Evolutionary conservation across 352 stramenopile species (phyloP), one percentile per base, ranked within the genome.

Genomic region (Phytophthora multivora): DNA sequence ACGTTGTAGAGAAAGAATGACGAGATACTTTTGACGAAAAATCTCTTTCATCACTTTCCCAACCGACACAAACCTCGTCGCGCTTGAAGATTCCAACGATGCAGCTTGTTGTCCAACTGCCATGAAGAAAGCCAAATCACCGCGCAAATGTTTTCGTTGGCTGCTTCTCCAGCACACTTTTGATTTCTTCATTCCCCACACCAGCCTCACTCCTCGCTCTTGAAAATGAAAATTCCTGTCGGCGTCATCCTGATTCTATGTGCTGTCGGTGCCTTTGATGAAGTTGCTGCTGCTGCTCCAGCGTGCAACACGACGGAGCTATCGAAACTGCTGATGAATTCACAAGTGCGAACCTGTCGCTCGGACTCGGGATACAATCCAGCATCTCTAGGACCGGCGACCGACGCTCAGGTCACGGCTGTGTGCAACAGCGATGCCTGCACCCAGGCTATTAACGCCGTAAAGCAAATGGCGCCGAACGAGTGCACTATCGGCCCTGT

Each of bases 391-490:
- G 33, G 45, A 2, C 23, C 54, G n/a, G 47, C 71, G 9, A 73
- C 52, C 12, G 40, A 74, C 15, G 59, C 56, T 5, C 66, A 75
- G 16, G 50, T 80, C 26, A 50, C 18, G 25, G 54, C 58, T 26
- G 57, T 80, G 15, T 85, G 76, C 59, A 63, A 42, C 6, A 73
- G 65, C 42, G 39, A 62, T 11, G 54, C 63, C n/a, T 85, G 76
- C 51, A 54, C 50, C 1, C 40, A 59, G 4, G 59, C 63, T 18
- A 43, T 85, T 9, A 36, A 63, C 12, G 28, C 50, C 2, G 25
- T 82, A 19, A 61, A 70, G 41, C 41, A 59, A 48, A 50, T 68
- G 10, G 60, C 55, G 11, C 67, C 77, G 5, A 53, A 63, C 10
- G 71, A 79, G 46, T 79, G 71, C 36, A 70, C 59, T 7, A 55